These are phyloP conservation scores for Gleditsia sinensis DNA, from an alignment of 306 rosid species.

Conservation along the genomic window DNA sequence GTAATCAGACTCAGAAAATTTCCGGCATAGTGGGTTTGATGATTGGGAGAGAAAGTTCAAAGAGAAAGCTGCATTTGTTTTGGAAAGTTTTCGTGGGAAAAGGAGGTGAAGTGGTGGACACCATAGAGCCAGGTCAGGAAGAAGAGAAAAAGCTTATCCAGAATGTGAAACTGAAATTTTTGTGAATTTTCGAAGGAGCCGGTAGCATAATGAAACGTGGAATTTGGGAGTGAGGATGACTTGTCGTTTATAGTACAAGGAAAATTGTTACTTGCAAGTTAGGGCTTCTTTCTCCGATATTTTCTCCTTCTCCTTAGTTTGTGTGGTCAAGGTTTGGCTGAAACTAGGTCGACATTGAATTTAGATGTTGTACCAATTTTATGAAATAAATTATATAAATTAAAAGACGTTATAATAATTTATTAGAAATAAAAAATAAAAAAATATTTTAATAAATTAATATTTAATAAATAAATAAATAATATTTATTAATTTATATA, in stretches of 20 bases:
- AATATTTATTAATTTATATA: too few species aligned
- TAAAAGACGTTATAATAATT: too few species aligned
- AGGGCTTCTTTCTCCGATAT: not conserved
- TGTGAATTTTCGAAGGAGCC: conserved; percentile 24
- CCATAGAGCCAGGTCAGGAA: too few species aligned
- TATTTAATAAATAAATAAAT: too few species aligned
- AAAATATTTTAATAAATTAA: too few species aligned
- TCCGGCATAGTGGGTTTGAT: not conserved
- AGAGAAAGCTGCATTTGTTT: conserved; percentile 27
- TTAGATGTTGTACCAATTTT: too few species aligned
- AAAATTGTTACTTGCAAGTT: not conserved
- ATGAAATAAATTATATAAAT: too few species aligned
- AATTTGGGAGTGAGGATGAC: not conserved
- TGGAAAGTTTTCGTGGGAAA: conserved; percentile 23
- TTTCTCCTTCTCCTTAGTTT: not conserved
- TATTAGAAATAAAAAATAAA: too few species aligned
- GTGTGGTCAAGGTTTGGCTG: not conserved
- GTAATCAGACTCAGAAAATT: conserved; percentile 17
- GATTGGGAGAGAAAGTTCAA: conserved; percentile 13
- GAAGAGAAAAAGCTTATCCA: conserved; percentile 66
- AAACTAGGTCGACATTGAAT: not conserved
- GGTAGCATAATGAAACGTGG: conserved; percentile 47
- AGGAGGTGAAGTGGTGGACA: too few species aligned
- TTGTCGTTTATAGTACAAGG: not conserved
- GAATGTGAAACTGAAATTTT: conserved; percentile 33